phyloP scores from a whole-genome alignment of 139 green algal genomes.

The Chlorella sp. region DNA sequence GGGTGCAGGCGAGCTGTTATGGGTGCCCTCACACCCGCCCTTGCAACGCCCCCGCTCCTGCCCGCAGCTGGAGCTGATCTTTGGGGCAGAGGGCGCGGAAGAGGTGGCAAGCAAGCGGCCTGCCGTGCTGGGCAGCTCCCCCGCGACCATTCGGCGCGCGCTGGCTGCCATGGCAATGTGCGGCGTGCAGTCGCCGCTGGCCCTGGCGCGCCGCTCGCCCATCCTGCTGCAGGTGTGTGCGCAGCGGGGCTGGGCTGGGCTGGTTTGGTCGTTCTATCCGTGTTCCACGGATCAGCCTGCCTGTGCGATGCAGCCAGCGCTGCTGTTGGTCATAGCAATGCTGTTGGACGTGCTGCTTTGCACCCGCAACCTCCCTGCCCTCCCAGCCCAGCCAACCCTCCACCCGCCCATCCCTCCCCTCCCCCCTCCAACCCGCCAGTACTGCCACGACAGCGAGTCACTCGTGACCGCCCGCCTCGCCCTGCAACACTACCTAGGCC shows the following conservation, averaged over 20 bases:
- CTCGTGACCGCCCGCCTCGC: conserved; percentile 3
- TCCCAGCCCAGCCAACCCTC: too few species aligned
- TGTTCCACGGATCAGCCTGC: neutral
- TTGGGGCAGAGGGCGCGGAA: neutral
- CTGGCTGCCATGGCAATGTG: conserved; percentile 12
- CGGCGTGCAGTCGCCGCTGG: neutral
- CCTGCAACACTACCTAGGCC: conserved; percentile 2
- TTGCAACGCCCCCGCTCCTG: too few species aligned
- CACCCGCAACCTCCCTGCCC: too few species aligned
- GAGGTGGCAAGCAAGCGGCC: neutral
- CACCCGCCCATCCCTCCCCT: too few species aligned
- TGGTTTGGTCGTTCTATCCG: too few species aligned
- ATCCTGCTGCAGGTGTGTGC: neutral
- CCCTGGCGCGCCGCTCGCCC: neutral
- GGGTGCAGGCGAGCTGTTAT: too few species aligned
- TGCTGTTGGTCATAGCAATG: too few species aligned
- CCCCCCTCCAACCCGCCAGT: neutral
- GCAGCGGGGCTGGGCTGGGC: neutral
- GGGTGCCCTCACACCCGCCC: too few species aligned
- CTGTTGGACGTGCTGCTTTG: too few species aligned
- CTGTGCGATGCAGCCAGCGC: too few species aligned
- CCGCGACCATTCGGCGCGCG: neutral
- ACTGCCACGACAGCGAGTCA: neutral
- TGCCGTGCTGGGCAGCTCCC: neutral
- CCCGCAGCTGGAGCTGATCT: neutral